Percentiles rank a stretch among this genome's conserved stretches.
These are phyloP conservation scores for Wickerhamiella parazyma DNA, from an alignment of 805 yeast species.

Conservation along the genomic window DNA sequence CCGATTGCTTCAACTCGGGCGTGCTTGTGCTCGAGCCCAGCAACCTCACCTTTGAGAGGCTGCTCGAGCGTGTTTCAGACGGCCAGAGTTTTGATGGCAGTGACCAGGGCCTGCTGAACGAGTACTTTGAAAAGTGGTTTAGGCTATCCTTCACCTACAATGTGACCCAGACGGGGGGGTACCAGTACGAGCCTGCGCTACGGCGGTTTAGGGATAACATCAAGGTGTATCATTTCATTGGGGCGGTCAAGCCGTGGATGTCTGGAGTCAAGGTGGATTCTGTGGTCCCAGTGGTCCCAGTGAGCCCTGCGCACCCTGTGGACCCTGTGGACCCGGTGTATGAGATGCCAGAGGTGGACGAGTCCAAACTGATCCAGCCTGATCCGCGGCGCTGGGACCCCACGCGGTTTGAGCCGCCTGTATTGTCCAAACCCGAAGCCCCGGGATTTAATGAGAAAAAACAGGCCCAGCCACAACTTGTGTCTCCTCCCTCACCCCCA, in stretches of 20 bases:
- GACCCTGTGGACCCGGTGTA: no score
- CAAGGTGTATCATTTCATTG: slow-evolving; percentile 29
- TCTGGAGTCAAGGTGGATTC: no score
- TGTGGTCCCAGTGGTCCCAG: no score
- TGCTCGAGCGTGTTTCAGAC: slow-evolving; percentile 24
- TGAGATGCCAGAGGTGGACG: not conserved
- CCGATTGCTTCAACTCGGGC: slow-evolving; percentile 79
- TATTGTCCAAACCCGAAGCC: slow-evolving; percentile 8
- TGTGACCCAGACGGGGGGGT: slow-evolving; percentile 51
- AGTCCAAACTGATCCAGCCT: slow-evolving; percentile 12
- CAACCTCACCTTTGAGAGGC: slow-evolving; percentile 28
- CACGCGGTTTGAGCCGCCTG: slow-evolving; percentile 16
- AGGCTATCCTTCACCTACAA: slow-evolving; percentile 70
- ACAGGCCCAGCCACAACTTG: no score
- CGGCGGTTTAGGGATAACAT: slow-evolving; percentile 35
- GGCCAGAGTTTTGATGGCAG: slow-evolving; percentile 65
- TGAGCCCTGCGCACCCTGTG: no score
- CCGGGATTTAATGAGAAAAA: slow-evolving; percentile 8
- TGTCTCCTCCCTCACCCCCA: not conserved
- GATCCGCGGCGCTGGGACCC: slow-evolving; percentile 19
- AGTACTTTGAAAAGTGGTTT: slow-evolving; percentile 54
- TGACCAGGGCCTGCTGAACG: slow-evolving; percentile 81
- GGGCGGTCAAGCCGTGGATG: slow-evolving; percentile 29
- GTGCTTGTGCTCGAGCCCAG: slow-evolving; percentile 50
- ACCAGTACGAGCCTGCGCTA: slow-evolving; percentile 63